These are phyloP conservation scores for Cyberlindnera nakhonratchasimensis DNA, from an alignment of 805 yeast species.

Conservation along the genomic window DNA sequence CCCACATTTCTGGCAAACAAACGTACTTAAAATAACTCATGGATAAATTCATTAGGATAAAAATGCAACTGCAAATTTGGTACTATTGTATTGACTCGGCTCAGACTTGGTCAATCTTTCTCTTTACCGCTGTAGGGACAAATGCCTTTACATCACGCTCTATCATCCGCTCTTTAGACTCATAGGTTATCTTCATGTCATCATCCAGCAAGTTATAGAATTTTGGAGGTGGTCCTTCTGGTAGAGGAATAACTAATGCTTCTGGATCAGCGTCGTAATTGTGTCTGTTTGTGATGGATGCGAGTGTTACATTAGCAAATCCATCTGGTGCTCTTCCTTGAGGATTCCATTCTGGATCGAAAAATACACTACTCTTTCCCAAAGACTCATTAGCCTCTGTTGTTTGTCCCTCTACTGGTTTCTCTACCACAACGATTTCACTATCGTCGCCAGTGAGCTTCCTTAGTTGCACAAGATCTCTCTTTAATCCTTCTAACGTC, in stretches of 20 bases:
- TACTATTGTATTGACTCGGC: background rate
- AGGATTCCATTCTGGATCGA: slow-evolving; percentile 66
- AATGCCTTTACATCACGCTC: background rate
- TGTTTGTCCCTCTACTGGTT: background rate
- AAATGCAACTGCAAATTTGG: background rate
- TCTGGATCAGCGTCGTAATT: slow-evolving; percentile 19
- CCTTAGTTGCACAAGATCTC: slow-evolving; percentile 39
- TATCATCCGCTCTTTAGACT: slow-evolving; percentile 5
- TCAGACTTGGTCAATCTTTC: slow-evolving; percentile 7
- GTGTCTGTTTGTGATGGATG: background rate
- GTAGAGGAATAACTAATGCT: slow-evolving; percentile 31
- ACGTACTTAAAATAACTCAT: too few species aligned
- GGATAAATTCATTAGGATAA: too few species aligned
- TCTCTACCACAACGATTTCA: background rate
- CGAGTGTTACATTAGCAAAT: slow-evolving; percentile 5
- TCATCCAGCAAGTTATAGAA: slow-evolving; percentile 20
- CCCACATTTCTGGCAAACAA: too few species aligned
- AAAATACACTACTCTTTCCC: slow-evolving; percentile 51
- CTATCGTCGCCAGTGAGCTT: slow-evolving; percentile 22
- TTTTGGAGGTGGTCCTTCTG: slow-evolving; percentile 23
- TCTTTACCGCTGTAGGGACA: slow-evolving; percentile 13
- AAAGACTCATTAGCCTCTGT: slow-evolving; percentile 25
- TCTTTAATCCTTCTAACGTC: slow-evolving; percentile 31
- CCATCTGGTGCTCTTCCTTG: slow-evolving; percentile 49
- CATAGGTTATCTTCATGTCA: slow-evolving; percentile 6